Conservation (phyloP, 2,329 filamentous ascomycete species). For the Didymella segeticola region DNA sequence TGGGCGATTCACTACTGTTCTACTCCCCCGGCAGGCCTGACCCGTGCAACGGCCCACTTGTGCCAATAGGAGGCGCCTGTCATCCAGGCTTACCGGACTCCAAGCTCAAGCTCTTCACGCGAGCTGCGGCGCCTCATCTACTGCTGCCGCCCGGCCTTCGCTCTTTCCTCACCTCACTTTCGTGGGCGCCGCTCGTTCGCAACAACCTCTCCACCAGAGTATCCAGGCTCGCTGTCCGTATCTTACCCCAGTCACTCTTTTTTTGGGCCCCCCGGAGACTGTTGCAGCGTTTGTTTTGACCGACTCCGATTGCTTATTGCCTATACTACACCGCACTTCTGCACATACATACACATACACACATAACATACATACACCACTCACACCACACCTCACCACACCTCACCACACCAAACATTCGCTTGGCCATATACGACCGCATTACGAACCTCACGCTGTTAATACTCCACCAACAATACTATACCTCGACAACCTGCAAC, state of each 20-base stretch:
- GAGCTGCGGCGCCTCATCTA: slow-evolving; percentile 41
- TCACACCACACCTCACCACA: slow-evolving; percentile 12
- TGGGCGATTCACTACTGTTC: slow-evolving; percentile 14
- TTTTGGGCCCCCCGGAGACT: slow-evolving; percentile 35
- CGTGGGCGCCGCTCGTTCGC: slow-evolving; percentile 42
- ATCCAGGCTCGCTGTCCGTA: slow-evolving; percentile 30
- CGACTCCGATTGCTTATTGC: slow-evolving; percentile 8
- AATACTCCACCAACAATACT: slow-evolving; percentile 34
- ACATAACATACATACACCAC: slow-evolving; percentile 1
- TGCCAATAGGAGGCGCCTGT: slow-evolving; percentile 32
- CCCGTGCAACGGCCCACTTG: slow-evolving; percentile 31
- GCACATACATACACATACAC: slow-evolving; percentile 16
- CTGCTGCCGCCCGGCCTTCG: slow-evolving; percentile 36
- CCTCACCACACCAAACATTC: slow-evolving; percentile 14
- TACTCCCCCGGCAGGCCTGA: slow-evolving; percentile 27
- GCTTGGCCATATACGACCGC: slow-evolving; percentile 32
- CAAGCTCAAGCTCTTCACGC: slow-evolving; percentile 29
- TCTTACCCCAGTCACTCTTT: slow-evolving; percentile 52
- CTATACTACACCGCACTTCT: not conserved
- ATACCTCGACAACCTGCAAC: slow-evolving; percentile 10
- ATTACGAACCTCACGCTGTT: slow-evolving; percentile 48
- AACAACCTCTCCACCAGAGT: slow-evolving; percentile 32
- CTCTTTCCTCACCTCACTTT: slow-evolving; percentile 44
- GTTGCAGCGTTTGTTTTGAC: slow-evolving; percentile 27
- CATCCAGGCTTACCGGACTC: slow-evolving; percentile 29